Base-by-base conservation (phyloP, 2,329 filamentous ascomycete species). In the Fusarium proliferatum region DNA sequence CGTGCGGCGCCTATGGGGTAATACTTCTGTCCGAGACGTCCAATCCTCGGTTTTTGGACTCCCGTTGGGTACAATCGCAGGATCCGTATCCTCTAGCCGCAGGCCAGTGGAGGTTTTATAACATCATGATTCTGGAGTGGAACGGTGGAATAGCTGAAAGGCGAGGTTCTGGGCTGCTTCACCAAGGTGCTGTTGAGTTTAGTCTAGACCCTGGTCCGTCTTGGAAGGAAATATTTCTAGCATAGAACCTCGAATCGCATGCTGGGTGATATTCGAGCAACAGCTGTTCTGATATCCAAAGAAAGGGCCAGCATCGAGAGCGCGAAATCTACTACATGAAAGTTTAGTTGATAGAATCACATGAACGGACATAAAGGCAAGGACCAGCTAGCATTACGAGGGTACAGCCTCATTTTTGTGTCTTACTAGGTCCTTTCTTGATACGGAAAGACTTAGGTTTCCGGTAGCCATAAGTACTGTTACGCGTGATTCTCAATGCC, bases 1-100 rank as follows among this genome's bases (percentile, higher is more conserved):
- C 46, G 5, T 0, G 0, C 0, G 3, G 5, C 5, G 1, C 3
- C 3, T 49, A 6, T 33, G 46, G 33, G 15, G 17, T 49, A 12
- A 49, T 33, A 4, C 46, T 49, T n/a, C 28, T 49, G 0, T 49
- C 46, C 5, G 46, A 16, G 3, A 0, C 19, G 12, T 9, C 2
- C 23, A 1, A 1, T 0, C 1, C 16, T 23, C 1, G 0, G 4
- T 23, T 12, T 43, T 4, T 11, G 6, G 3, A 10, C 3, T 4
- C 15, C 3, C 0, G 3, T 16, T 0, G 5, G 10, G 1, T 19
- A 7, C 2, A 21, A 3, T 30, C 12, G 19, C 26, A 9, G 13
- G 3, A 49, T 1, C 46, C 1, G 3, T 49, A 49, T 17, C 15
- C 46, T 33, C 15, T 6, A 4, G 0, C 3, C 2, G 0, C 0